phyloP scores from a whole-genome alignment of 208 protist genomes.

The Spironucleus salmonicida region DNA sequence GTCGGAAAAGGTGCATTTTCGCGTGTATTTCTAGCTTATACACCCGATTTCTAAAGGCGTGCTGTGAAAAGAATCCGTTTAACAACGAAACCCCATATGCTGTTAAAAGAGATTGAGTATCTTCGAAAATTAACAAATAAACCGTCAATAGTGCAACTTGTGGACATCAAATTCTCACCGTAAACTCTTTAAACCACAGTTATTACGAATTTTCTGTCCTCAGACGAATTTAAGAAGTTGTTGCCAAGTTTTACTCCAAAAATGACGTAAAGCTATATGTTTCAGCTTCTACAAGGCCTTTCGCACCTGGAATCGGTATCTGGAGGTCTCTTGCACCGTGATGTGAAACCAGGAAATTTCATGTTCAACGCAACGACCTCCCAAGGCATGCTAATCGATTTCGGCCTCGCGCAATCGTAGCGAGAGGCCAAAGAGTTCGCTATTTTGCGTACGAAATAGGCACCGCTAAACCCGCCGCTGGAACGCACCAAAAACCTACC shows the following conservation, averaged over 20 bases:
- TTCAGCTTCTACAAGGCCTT: too few relatives aligned
- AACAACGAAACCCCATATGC: background rate
- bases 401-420: background rate
- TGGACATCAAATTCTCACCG: too few relatives aligned
- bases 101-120: background rate
- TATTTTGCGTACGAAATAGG: background rate
- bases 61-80: background rate
- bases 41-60: background rate
- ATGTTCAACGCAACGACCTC: background rate
- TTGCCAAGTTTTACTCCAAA: too few relatives aligned
- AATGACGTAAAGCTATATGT: too few relatives aligned
- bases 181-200: too few relatives aligned
- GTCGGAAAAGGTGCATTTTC: background rate
- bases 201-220: too few relatives aligned
- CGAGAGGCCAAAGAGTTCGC: slow-evolving; percentile 9
- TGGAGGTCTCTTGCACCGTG: too few relatives aligned
- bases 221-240: too few relatives aligned
- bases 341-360: slow-evolving; percentile 29
- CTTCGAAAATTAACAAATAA: background rate
- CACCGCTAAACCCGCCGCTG: too few relatives aligned
- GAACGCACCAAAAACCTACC: background rate
- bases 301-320: too few relatives aligned
- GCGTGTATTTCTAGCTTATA: background rate
- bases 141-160: too few relatives aligned
- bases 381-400: slow-evolving; percentile 23